Percentiles rank a stretch among this genome's conserved stretches.
These are phyloP conservation scores for Leishmania tropica DNA, from an alignment of 208 protist genomes.

Conservation along the genomic window DNA sequence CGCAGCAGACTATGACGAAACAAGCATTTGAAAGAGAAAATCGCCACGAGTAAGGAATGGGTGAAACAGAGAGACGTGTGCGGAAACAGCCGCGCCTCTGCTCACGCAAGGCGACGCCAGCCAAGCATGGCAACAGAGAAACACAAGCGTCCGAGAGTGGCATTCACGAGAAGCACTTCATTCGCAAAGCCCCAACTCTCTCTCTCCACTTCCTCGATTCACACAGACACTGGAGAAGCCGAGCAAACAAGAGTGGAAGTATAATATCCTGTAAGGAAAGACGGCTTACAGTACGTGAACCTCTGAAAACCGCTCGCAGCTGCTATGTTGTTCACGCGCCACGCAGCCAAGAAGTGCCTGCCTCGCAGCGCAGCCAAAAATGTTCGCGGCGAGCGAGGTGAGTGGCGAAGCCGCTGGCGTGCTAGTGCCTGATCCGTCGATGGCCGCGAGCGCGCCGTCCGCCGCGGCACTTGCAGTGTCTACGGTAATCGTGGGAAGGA, in stretches of 20 bases:
- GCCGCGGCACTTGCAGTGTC: neutral
- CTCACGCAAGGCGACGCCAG: too few relatives aligned
- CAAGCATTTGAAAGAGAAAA: too few relatives aligned
- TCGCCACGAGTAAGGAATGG: too few relatives aligned
- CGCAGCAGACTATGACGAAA: too few relatives aligned
- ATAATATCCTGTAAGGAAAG: neutral
- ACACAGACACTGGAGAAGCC: neutral
- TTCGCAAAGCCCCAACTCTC: neutral
- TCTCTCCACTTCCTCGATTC: neutral
- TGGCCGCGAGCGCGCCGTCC: neutral
- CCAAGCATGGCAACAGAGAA: too few relatives aligned
- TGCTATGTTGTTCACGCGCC: neutral
- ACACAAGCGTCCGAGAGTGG: neutral
- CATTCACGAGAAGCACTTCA: neutral
- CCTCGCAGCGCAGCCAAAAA: slow-evolving; percentile 16
- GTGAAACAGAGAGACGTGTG: too few relatives aligned
- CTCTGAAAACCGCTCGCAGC: slow-evolving; percentile 11
- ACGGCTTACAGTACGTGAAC: neutral
- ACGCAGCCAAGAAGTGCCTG: slow-evolving; percentile 9
- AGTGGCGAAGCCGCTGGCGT: neutral
- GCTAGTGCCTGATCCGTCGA: neutral
- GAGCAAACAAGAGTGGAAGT: neutral
- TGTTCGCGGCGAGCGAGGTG: neutral
- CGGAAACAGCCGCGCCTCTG: too few relatives aligned
- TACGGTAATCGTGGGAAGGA: neutral